phyloP scores from a whole-genome alignment of 192 early-diverging fungal genomes.

The Backusella mclennaniae region DNA sequence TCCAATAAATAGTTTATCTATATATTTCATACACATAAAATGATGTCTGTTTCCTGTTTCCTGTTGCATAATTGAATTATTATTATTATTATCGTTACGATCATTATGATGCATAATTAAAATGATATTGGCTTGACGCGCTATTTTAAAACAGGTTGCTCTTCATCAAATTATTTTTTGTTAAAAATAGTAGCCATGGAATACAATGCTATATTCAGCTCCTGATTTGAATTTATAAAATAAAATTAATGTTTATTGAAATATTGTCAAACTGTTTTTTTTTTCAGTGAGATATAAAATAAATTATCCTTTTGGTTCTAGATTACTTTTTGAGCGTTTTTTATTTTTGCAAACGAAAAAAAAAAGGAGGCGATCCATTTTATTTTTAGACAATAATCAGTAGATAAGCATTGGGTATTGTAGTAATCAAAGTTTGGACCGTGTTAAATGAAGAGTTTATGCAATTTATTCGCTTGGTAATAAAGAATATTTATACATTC shows the following conservation, averaged over 20 bases:
- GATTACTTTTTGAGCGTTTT: not conserved
- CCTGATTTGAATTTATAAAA: not conserved
- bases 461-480: not conserved
- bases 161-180: not conserved
- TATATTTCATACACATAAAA: not conserved
- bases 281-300: not conserved
- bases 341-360: not conserved
- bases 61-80: not conserved
- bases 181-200: not conserved
- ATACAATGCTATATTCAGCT: not conserved
- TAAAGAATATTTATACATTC: not conserved
- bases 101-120: not conserved
- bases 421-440: not conserved
- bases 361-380: not conserved
- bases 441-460: not conserved
- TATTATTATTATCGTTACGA: not conserved
- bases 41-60: not conserved
- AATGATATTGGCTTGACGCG: not conserved
- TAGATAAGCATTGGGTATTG: not conserved
- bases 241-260: not conserved
- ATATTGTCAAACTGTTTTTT: not conserved
- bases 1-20: not conserved
- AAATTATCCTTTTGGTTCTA: not conserved
- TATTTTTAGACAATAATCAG: not conserved
- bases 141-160: not conserved